Evolutionary conservation across 2,329 filamentous ascomycete species (phyloP).

Genomic region (Alternaria solani): DNA sequence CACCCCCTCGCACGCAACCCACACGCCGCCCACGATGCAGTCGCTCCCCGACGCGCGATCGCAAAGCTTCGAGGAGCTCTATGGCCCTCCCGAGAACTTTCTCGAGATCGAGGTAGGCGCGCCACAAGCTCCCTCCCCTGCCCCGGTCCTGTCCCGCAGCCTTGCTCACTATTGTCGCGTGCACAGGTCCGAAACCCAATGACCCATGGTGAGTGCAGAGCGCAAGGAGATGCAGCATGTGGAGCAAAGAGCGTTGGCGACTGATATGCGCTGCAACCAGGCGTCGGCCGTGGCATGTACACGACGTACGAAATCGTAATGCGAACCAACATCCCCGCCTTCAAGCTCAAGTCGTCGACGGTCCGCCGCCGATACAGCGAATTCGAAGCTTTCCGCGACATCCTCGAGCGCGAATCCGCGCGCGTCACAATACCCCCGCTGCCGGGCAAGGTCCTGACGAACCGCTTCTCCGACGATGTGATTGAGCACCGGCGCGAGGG

Average conservation of each 20-base stretch:
- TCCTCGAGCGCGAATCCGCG: conserved; percentile 92
- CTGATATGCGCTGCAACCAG: conserved; percentile 70
- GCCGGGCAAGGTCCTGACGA: conserved; percentile 97
- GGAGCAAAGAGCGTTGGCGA: background rate
- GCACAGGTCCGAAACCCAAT: conserved; percentile 82
- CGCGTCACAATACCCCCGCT: conserved; percentile 95
- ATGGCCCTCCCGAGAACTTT: conserved; percentile 97
- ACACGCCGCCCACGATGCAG: conserved; percentile 59
- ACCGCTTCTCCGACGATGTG: conserved; percentile 96
- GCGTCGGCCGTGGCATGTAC: conserved; percentile 95
- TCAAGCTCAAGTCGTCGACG: conserved; percentile 85
- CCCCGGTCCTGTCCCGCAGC: conserved; percentile 18
- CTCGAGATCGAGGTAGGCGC: conserved; percentile 87
- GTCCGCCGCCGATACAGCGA: conserved; percentile 96
- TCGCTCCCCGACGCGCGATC: conserved; percentile 74
- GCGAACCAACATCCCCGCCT: conserved; percentile 97
- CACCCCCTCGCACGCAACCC: background rate
- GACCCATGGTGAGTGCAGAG: conserved; percentile 34
- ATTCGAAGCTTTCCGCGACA: conserved; percentile 98
- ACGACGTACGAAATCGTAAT: conserved; percentile 99
- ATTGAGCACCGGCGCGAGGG: conserved; percentile 94
- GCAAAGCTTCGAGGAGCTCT: conserved; percentile 99
- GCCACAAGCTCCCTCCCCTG: conserved; percentile 10
- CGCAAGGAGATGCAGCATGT: background rate
- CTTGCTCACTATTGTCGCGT: conserved; percentile 35